Conservation (phyloP, 345 rosid species). For the Brassica juncea region DNA sequence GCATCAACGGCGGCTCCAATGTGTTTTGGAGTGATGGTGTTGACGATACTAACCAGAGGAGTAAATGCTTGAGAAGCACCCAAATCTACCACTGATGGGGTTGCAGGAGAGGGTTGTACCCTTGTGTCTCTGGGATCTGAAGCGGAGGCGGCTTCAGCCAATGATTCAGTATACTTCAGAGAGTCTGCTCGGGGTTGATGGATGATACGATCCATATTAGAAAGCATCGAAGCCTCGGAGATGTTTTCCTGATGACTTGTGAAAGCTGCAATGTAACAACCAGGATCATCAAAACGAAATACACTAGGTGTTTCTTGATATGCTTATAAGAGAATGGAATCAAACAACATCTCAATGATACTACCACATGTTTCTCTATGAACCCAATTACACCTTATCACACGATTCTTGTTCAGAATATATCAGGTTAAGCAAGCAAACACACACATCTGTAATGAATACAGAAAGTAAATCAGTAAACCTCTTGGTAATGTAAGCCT, state of each 20-base stretch:
- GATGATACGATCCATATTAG: constrained; percentile 17
- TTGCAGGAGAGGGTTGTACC: constrained; percentile 29
- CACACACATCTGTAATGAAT: not conserved
- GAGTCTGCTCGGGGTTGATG: constrained; percentile 33
- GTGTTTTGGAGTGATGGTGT: constrained; percentile 47
- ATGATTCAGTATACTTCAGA: constrained; percentile 12
- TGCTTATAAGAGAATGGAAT: not conserved
- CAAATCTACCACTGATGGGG: constrained; percentile 35
- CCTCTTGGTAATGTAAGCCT: not conserved
- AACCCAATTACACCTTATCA: not conserved
- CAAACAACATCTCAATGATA: constrained; percentile 1
- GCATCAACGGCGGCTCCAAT: constrained; percentile 60
- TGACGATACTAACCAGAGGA: constrained; percentile 25
- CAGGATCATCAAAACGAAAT: constrained; percentile 21
- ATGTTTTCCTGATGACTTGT: constrained; percentile 31
- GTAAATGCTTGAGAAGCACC: constrained; percentile 32
- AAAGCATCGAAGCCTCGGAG: constrained; percentile 28
- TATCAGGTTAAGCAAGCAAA: not conserved
- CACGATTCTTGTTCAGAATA: constrained; percentile 12
- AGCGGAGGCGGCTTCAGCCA: constrained; percentile 30
- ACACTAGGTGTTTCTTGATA: not conserved
- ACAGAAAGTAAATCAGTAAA: not conserved
- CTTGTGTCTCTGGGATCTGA: constrained; percentile 28
- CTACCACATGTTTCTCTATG: not conserved
- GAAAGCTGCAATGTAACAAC: constrained; percentile 46